A percentile compares a stretch with the other conserved stretches of the same genome.
These are phyloP conservation scores for Trypanosoma avium DNA, from an alignment of 208 protist genomes.

Conservation along the genomic window DNA sequence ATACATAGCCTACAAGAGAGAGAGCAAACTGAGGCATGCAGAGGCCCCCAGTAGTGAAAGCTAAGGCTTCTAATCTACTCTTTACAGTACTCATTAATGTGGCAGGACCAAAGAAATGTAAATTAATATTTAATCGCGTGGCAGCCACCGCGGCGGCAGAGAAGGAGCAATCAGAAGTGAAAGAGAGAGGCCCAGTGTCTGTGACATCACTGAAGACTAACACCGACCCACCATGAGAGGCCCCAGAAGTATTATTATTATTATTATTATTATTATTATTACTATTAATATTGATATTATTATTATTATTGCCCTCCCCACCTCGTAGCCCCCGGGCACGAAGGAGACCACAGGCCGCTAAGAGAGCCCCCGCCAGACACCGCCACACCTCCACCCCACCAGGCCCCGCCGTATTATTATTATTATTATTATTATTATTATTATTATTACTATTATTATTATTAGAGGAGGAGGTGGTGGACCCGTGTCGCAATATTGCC, in stretches of 20 bases:
- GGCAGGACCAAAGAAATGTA: slow-evolving; percentile 58
- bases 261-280: background rate
- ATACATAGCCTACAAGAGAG: slow-evolving; percentile 19
- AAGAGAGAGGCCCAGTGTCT: slow-evolving; percentile 26
- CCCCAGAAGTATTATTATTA: background rate
- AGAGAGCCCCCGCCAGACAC: slow-evolving; percentile 59
- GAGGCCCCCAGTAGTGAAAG: slow-evolving; percentile 19
- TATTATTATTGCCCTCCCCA: slow-evolving; percentile 1
- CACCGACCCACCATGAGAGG: slow-evolving; percentile 20
- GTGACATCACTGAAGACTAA: slow-evolving; percentile 64
- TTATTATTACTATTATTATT: too few relatives aligned
- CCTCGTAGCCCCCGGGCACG: slow-evolving; percentile 27
- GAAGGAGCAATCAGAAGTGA: slow-evolving; percentile 67
- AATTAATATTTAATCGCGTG: slow-evolving; percentile 32
- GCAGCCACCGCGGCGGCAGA: slow-evolving; percentile 42
- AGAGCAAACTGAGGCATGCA: slow-evolving; percentile 14
- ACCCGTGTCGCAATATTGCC: slow-evolving; percentile 20
- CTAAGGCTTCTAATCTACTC: slow-evolving; percentile 14
- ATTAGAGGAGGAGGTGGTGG: too few relatives aligned
- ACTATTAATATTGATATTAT: background rate
- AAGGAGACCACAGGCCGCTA: slow-evolving; percentile 57
- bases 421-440: too few relatives aligned
- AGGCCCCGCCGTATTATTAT: background rate
- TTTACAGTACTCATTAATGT: background rate
- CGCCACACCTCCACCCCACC: slow-evolving; percentile 36